A percentile compares a stretch with the other conserved stretches of the same genome.
phyloP scores from a whole-genome alignment of 441 rosid genomes.

The Pelargonium cotyledonis region DNA sequence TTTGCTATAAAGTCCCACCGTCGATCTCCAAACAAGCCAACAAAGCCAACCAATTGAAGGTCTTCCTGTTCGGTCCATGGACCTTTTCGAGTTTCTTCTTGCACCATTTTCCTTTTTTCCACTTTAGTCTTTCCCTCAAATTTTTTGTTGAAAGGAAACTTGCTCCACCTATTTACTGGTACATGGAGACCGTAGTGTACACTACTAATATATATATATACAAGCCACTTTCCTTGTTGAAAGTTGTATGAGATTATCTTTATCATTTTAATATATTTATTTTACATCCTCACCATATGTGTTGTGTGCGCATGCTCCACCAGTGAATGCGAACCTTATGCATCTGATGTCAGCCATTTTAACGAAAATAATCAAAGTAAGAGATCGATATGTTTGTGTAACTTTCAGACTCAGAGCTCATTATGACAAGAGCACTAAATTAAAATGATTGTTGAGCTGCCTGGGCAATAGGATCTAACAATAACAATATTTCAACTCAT shows the following conservation, averaged over 20 bases:
- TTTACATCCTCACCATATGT: slow-evolving; percentile 42
- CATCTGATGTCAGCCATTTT: slow-evolving; percentile 66
- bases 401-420: slow-evolving; percentile 34
- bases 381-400: slow-evolving; percentile 42
- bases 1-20: slow-evolving; percentile 98
- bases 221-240: slow-evolving; percentile 22
- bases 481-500: neutral
- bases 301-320: slow-evolving; percentile 39
- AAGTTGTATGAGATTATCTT: slow-evolving; percentile 24
- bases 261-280: slow-evolving; percentile 30
- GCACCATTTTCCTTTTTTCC: slow-evolving; percentile 45
- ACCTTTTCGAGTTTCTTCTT: slow-evolving; percentile 71
- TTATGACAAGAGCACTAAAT: slow-evolving; percentile 4
- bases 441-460: neutral
- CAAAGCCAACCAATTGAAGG: slow-evolving; percentile 69
- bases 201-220: too few relatives aligned
- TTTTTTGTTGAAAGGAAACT: slow-evolving; percentile 14
- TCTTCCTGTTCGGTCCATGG: slow-evolving; percentile 98
- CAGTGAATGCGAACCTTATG: slow-evolving; percentile 38
- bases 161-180: neutral
- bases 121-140: slow-evolving; percentile 16
- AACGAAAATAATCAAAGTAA: slow-evolving; percentile 32
- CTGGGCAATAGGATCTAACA: neutral
- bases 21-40: slow-evolving; percentile 86
- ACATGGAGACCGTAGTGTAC: slow-evolving; percentile 17